Evolutionary conservation across 2,329 filamentous ascomycete species (phyloP).

Genomic region (Helminthosporium solani): DNA sequence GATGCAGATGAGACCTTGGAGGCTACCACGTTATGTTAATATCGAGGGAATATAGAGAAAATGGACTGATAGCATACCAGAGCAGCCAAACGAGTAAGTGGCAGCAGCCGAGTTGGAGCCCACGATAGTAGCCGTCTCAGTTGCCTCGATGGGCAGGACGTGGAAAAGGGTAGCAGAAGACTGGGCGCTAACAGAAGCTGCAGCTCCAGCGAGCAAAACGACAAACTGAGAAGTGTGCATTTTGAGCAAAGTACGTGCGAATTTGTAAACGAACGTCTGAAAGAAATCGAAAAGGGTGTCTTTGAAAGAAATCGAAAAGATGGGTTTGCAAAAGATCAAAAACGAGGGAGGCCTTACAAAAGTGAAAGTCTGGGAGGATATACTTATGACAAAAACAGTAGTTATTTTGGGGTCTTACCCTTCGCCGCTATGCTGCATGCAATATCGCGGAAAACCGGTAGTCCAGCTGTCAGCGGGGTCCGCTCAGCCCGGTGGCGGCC

Average conservation of each 20-base stretch:
- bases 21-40: not conserved
- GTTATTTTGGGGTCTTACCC: no score
- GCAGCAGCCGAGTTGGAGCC: not conserved
- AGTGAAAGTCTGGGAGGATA: not conserved
- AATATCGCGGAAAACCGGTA: no score
- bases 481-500: no score
- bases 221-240: not conserved
- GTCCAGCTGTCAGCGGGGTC: no score
- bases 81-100: not conserved
- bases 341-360: not conserved
- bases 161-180: not conserved
- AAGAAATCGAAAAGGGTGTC: not conserved
- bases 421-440: no score
- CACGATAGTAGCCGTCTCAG: not conserved
- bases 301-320: not conserved
- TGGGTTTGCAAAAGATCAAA: no score
- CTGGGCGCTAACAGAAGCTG: not conserved
- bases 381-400: no score
- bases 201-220: not conserved
- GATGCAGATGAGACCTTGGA: not conserved
- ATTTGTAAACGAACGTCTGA: not conserved
- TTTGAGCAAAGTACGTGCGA: not conserved
- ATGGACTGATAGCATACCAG: not conserved
- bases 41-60: not conserved
- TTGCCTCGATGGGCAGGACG: not conserved